phyloP scores from a whole-genome alignment of 2,329 filamentous ascomycete genomes.

The Passalora sequoiae region DNA sequence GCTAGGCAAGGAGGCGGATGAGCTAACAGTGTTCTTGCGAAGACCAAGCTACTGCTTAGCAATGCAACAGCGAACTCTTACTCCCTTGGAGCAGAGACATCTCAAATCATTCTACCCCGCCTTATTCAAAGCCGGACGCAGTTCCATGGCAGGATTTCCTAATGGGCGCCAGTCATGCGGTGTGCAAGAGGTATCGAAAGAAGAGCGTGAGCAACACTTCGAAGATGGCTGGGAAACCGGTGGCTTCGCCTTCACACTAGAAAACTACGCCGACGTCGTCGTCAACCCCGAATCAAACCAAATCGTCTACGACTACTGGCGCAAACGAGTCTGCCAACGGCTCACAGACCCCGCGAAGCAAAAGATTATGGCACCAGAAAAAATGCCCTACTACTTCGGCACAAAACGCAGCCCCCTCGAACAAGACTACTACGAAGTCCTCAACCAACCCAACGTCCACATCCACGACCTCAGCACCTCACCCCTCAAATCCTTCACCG shows the following conservation, averaged over 20 bases:
- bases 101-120: slow-evolving; percentile 40
- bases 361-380: slow-evolving; percentile 48
- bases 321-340: slow-evolving; percentile 46
- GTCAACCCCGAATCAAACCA: slow-evolving; percentile 46
- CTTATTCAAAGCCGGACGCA: slow-evolving; percentile 41
- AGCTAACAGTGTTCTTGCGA: slow-evolving; percentile 58
- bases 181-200: slow-evolving; percentile 43
- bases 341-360: slow-evolving; percentile 47
- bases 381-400: slow-evolving; percentile 45
- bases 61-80: slow-evolving; percentile 48
- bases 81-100: slow-evolving; percentile 47
- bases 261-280: slow-evolving; percentile 51
- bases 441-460: slow-evolving; percentile 40
- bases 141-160: slow-evolving; percentile 47
- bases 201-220: slow-evolving; percentile 41
- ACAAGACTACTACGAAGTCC: slow-evolving; percentile 45
- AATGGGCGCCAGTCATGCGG: slow-evolving; percentile 50
- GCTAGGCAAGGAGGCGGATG: slow-evolving; percentile 29
- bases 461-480: slow-evolving; percentile 39
- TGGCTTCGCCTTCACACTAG: slow-evolving; percentile 52
- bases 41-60: slow-evolving; percentile 62
- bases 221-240: slow-evolving; percentile 43
- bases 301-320: slow-evolving; percentile 53
- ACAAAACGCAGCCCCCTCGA: slow-evolving; percentile 42
- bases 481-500: slow-evolving; percentile 38